Base-by-base conservation (phyloP, 1,139 yeast species). In the Pichia sp. region DNA sequence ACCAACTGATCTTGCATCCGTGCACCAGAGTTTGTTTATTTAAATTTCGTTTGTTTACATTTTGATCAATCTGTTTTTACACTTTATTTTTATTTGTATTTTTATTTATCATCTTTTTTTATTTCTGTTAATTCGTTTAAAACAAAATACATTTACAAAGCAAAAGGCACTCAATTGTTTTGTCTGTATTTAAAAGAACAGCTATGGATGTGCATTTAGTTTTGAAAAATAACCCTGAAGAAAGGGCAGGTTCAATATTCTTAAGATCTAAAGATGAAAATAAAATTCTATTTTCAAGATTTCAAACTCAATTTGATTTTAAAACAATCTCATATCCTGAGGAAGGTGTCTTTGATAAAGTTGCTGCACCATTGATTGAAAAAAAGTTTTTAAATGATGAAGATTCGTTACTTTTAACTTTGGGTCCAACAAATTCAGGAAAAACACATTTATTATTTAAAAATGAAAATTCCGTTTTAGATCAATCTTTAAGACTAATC, bases 341-440 rank as follows among this genome's bases (percentile, higher is more conserved):
- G n/a, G 40, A 49, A 8, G 28, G 41, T 26, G 27, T 49, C 9
- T 53, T 52, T 38, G 33, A 37, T 3, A 37, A 37, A 5, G 55
- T 52, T 24, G 55, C 55, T 4, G 42, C 37, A 30, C 56, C 58
- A 4, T 48, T 58, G 30, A 47, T 60, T 34, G 56, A 58, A 33
- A 45, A 50, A 2, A 47, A 52, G 10, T 45, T 60, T 11, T 43
- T 58, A 12, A 58, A 57, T 6, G 67, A 65, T 8, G 60, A 61
- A 12, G 78, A 74, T 51, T 64, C 70, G 24, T 57, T 70, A 12
- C 53, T 74, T 27, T 69, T 74, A 51, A 66, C 77, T 0, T 55
- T 75, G 54, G 80, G 80, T 0, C 74, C 80, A 26, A 69, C 78
- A 0, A 74, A 73, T 31, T 67, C 75, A 11, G 79, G 79, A 6